A percentile compares a stretch with the other conserved stretches of the same genome.
Evolutionary conservation across 192 early-diverging fungal species (phyloP).

Genomic region (Globomyces pollinis-pini): DNA sequence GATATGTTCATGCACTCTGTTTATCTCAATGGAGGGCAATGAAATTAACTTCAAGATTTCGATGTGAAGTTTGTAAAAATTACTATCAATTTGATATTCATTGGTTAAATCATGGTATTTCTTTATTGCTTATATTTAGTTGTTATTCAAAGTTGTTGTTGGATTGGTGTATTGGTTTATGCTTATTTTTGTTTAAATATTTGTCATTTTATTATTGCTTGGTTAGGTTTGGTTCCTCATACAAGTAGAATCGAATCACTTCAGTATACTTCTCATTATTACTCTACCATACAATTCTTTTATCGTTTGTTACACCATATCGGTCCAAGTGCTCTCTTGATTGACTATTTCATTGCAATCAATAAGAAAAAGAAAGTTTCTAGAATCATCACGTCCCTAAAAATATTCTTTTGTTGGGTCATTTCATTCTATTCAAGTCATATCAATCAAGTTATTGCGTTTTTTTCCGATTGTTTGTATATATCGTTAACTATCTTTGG

Average conservation of each 20-base stretch:
- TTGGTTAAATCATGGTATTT: background rate
- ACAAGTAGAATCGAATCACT: slow-evolving; percentile 1
- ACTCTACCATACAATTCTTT: too few relatives aligned
- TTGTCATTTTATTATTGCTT: background rate
- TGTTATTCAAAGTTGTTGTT: slow-evolving; percentile 1
- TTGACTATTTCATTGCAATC: background rate
- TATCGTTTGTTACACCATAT: background rate
- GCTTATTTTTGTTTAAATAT: background rate
- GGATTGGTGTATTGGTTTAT: background rate
- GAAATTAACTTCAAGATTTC: background rate
- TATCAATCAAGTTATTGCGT: slow-evolving; percentile 3
- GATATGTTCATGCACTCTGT: slow-evolving; percentile 4
- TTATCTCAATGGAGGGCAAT: background rate
- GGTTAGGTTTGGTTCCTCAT: background rate
- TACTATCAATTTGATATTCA: background rate
- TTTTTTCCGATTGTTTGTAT: slow-evolving; percentile 13
- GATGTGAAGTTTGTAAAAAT: slow-evolving; percentile 9
- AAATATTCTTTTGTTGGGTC: slow-evolving; percentile 13
- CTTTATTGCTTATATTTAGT: background rate
- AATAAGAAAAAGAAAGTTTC: too few relatives aligned
- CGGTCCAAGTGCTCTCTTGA: background rate
- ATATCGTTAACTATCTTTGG: slow-evolving; percentile 7
- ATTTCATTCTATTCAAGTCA: slow-evolving; percentile 7
- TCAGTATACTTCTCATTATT: too few relatives aligned
- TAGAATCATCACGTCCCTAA: slow-evolving; percentile 11